A percentile compares a stretch with the other conserved stretches of the same genome.
phyloP scores from a whole-genome alignment of 257 asterid genomes.

The Salvia rosmarinus region DNA sequence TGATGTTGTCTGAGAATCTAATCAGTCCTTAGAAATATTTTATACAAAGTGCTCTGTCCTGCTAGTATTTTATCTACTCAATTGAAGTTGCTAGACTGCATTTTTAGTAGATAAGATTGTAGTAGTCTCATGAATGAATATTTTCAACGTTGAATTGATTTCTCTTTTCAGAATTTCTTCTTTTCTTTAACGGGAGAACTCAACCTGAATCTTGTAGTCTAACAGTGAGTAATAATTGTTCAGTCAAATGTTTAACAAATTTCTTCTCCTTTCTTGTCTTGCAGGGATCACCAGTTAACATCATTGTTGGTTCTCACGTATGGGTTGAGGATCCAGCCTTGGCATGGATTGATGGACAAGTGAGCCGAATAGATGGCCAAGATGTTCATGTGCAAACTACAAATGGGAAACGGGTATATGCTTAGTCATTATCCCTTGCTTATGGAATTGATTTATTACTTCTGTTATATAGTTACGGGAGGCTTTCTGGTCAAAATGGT shows the following conservation, averaged over 20 bases:
- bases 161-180: neutral
- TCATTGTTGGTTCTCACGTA: constrained; percentile 80
- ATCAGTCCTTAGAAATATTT: neutral
- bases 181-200: neutral
- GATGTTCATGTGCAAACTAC: constrained; percentile 71
- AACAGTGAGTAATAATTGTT: constrained; percentile 2
- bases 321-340: constrained; percentile 83
- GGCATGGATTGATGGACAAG: constrained; percentile 94
- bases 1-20: neutral
- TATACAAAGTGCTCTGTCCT: neutral
- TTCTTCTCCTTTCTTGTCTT: constrained; percentile 22
- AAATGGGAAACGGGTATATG: constrained; percentile 71
- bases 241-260: constrained; percentile 27
- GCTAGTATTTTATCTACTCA: constrained; percentile 6
- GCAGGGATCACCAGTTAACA: constrained; percentile 75
- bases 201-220: constrained; percentile 6
- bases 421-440: too few relatives aligned
- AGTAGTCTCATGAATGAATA: neutral
- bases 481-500: neutral
- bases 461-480: too few relatives aligned
- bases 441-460: too few relatives aligned
- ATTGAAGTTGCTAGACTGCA: constrained; percentile 12
- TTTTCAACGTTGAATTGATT: neutral
- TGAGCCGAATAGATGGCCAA: constrained; percentile 65
- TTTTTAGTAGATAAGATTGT: constrained; percentile 7